These are phyloP conservation scores for Clathrospora elynae DNA, from an alignment of 2,329 filamentous ascomycete genomes.

Conservation along the genomic window DNA sequence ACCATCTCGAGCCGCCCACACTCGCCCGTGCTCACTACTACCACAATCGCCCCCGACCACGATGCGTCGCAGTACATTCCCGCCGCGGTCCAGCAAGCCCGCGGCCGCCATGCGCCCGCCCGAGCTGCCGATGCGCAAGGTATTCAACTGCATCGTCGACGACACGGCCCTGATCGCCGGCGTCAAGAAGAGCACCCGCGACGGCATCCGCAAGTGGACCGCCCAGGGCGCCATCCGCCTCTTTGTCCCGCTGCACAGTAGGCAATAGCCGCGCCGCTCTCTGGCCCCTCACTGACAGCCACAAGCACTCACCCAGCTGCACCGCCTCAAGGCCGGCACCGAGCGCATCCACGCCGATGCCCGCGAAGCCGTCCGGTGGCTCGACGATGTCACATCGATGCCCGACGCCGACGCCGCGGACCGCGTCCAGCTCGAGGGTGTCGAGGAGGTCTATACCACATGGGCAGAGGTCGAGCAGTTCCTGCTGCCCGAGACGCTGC, in stretches of 20 bases:
- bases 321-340: conserved; percentile 50
- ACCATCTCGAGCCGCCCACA: conserved; percentile 8
- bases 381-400: conserved; percentile 57
- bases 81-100: conserved; percentile 35
- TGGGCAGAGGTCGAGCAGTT: conserved; percentile 58
- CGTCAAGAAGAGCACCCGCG: conserved; percentile 58
- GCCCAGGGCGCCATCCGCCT: conserved; percentile 56
- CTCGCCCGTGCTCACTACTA: conserved; percentile 9
- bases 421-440: conserved; percentile 54
- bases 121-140: conserved; percentile 49
- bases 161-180: conserved; percentile 58
- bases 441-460: conserved; percentile 53
- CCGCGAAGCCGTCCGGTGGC: conserved; percentile 56
- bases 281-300: conserved; percentile 25
- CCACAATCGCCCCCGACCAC: conserved; percentile 14
- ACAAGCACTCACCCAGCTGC: conserved; percentile 54
- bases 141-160: conserved; percentile 61
- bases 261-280: conserved; percentile 24
- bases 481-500: conserved; percentile 54
- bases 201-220: conserved; percentile 59
- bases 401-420: conserved; percentile 43
- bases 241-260: conserved; percentile 59
- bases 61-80: conserved; percentile 43
- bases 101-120: conserved; percentile 33
- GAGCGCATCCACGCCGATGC: conserved; percentile 53